phyloP scores from a whole-genome alignment of 164 flowering plant genomes.

The Vitis vinifera region DNA sequence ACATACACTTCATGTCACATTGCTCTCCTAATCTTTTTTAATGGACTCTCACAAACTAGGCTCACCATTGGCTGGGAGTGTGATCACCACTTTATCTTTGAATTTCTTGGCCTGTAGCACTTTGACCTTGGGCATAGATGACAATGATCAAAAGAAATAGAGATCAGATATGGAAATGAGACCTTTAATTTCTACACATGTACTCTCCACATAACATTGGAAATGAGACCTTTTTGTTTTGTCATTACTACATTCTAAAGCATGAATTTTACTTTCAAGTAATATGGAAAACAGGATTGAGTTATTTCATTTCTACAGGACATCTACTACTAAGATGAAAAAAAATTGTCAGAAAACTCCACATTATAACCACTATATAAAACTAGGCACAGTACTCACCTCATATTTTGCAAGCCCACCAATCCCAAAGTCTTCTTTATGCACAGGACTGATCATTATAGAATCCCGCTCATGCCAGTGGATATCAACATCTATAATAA shows the following conservation, averaged over 20 bases:
- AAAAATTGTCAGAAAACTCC: background rate
- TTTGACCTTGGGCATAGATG: slow-evolving; percentile 44
- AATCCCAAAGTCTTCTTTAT: slow-evolving; percentile 47
- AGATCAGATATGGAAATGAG: background rate
- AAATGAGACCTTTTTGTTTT: background rate
- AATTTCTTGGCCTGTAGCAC: slow-evolving; percentile 39
- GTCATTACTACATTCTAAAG: background rate
- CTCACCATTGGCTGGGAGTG: slow-evolving; percentile 76
- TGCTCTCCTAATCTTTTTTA: background rate
- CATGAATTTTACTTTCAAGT: background rate
- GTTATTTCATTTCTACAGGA: background rate
- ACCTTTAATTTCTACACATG: background rate
- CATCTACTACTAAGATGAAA: background rate
- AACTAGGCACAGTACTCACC: slow-evolving; percentile 29
- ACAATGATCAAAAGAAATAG: background rate
- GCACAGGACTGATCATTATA: slow-evolving; percentile 37
- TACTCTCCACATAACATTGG: too few species aligned
- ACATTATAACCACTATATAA: background rate
- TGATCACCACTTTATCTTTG: slow-evolving; percentile 54
- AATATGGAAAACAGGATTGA: background rate
- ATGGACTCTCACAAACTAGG: background rate
- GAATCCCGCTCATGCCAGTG: slow-evolving; percentile 53
- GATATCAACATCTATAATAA: slow-evolving; percentile 57
- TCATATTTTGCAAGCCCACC: slow-evolving; percentile 65
- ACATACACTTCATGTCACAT: background rate